These are phyloP conservation scores for Rhizopus microsporus DNA, from an alignment of 371 early-diverging fungal species.

Conservation along the genomic window DNA sequence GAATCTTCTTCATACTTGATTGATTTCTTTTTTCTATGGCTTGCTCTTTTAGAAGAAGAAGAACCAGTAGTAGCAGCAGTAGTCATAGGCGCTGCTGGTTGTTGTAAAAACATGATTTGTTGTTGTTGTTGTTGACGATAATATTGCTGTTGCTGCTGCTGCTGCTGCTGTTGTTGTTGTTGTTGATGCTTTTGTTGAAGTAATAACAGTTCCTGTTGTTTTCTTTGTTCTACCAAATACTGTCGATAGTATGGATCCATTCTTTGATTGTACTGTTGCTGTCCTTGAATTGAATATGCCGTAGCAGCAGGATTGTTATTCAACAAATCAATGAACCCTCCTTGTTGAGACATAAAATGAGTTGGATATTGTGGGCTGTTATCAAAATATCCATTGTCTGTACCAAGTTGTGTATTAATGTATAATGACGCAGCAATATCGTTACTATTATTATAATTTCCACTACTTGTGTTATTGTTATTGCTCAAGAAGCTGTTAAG, in stretches of 20 bases:
- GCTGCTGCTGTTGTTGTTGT: constrained; percentile 22
- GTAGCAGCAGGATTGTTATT: background rate
- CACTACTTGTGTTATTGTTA: background rate
- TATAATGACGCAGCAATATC: constrained; percentile 2
- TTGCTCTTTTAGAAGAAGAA: constrained; percentile 8
- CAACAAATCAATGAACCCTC: constrained; percentile 2
- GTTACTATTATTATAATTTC: background rate
- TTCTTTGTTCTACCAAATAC: background rate
- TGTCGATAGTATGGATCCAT: constrained; percentile 12
- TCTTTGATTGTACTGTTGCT: background rate
- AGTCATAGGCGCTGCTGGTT: constrained; percentile 11
- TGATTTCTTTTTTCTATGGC: constrained; percentile 15
- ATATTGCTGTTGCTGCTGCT: constrained; percentile 6
- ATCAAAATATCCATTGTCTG: constrained; percentile 11
- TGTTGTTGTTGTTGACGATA: background rate
- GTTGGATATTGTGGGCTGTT: constrained; percentile 24
- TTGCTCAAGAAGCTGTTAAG: constrained; percentile 1
- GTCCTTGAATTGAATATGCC: constrained; percentile 2
- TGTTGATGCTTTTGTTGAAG: constrained; percentile 18
- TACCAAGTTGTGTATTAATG: constrained; percentile 1
- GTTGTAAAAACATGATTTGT: constrained; percentile 14
- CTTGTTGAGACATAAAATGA: constrained; percentile 22
- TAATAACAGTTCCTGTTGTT: constrained; percentile 9
- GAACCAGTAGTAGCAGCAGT: constrained; percentile 5
- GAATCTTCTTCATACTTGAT: constrained; percentile 18